Conservation (phyloP, 2,329 filamentous ascomycete genomes). For the Aureobasidium melanogenum region DNA sequence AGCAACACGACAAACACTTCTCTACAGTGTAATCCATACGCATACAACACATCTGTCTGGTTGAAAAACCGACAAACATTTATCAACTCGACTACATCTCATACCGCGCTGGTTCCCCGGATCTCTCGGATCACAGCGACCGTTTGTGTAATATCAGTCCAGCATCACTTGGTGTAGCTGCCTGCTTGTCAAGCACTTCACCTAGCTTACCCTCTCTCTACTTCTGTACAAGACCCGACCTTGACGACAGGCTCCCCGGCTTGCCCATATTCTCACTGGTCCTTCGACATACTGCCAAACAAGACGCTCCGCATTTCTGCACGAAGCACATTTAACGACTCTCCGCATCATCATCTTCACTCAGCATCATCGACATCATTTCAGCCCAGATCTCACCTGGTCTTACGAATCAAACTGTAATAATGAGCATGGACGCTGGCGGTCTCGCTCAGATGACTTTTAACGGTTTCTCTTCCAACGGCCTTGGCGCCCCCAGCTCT, state of each 20-base stretch:
- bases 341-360: neutral
- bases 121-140: neutral
- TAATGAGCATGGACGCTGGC: constrained; percentile 77
- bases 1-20: constrained; percentile 7
- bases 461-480: constrained; percentile 60
- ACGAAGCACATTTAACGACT: constrained; percentile 9
- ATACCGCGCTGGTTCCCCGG: neutral
- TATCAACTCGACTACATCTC: constrained; percentile 2
- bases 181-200: constrained; percentile 12
- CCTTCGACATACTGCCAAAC: neutral
- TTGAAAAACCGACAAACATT: constrained; percentile 12
- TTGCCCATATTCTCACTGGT: neutral
- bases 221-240: constrained; percentile 4
- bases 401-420: constrained; percentile 15
- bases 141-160: constrained; percentile 8
- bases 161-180: constrained; percentile 11
- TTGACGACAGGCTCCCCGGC: neutral
- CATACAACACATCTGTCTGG: constrained; percentile 2
- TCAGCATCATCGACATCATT: constrained; percentile 3
- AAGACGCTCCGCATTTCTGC: neutral
- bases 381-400: constrained; percentile 6
- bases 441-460: constrained; percentile 99
- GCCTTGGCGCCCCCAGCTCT: constrained; percentile 65
- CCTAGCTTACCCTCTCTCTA: neutral
- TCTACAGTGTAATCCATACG: neutral